phyloP scores from a whole-genome alignment of 2,329 filamentous ascomycete genomes.

The Colletotrichum endophyticum region DNA sequence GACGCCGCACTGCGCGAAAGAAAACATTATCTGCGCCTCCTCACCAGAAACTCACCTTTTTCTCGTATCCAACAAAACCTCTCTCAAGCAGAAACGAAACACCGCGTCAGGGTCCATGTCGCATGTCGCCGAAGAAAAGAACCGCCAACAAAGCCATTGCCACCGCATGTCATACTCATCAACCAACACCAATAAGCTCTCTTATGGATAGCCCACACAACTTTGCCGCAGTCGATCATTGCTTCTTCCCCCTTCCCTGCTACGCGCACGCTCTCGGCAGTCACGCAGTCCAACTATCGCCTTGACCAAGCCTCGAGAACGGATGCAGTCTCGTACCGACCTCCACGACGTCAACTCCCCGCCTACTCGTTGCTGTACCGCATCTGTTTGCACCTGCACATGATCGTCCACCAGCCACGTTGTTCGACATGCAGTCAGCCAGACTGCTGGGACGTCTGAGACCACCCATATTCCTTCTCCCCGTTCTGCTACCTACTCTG shows the following conservation, averaged over 20 bases:
- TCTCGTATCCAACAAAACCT: not conserved
- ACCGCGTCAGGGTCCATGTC: not conserved
- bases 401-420: not conserved
- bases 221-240: conserved; percentile 4
- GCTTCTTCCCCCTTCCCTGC: not conserved
- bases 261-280: not conserved
- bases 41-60: not conserved
- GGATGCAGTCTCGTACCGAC: not conserved
- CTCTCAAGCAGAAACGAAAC: not conserved
- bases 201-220: not conserved
- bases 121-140: not conserved
- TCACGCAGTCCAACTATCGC: not conserved
- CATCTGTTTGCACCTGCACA: not conserved
- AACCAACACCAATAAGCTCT: not conserved
- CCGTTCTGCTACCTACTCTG: not conserved
- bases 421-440: not conserved
- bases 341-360: not conserved
- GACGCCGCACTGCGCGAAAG: not conserved
- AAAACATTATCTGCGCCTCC: not conserved
- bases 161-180: not conserved
- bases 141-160: not conserved
- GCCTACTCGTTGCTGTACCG: not conserved
- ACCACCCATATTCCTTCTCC: not conserved
- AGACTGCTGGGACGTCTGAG: not conserved
- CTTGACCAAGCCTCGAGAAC: not conserved